phyloP scores from a whole-genome alignment of 345 rosid genomes.

The Bruguiera parviflora region DNA sequence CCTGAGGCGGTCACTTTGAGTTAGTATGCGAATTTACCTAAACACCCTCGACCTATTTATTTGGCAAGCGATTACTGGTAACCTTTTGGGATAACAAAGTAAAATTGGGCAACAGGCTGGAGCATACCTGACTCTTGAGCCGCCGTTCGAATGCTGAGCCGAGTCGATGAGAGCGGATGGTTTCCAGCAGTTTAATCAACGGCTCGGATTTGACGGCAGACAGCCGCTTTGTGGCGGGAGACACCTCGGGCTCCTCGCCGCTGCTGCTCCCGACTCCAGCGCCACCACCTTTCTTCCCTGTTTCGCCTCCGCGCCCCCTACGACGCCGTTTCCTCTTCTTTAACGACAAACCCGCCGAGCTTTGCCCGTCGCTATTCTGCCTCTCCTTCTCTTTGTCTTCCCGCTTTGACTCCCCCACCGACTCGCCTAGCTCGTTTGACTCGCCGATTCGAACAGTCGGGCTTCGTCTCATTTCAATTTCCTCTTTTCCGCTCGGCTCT shows the following conservation, averaged over 20 bases:
- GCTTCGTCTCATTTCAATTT: conserved; percentile 21
- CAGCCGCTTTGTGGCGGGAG: conserved; percentile 43
- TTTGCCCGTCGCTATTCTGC: conserved; percentile 60
- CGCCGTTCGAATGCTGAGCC: conserved; percentile 58
- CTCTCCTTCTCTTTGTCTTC: conserved; percentile 30
- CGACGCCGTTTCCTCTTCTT: conserved; percentile 35
- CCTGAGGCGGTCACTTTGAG: no score
- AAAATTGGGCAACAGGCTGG: neutral
- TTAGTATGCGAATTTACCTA: neutral
- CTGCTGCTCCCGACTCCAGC: conserved; percentile 23
- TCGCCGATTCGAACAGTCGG: conserved; percentile 22
- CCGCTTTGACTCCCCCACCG: conserved; percentile 38
- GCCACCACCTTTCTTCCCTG: neutral
- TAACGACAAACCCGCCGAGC: conserved; percentile 55
- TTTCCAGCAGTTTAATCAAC: conserved; percentile 44
- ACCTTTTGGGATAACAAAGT: neutral
- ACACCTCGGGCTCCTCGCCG: conserved; percentile 42
- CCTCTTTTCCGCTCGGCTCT: conserved; percentile 15
- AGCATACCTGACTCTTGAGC: conserved; percentile 55
- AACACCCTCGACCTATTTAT: neutral
- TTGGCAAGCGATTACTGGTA: neutral
- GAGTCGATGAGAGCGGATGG: conserved; percentile 44
- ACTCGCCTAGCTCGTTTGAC: conserved; percentile 38
- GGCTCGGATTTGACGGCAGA: conserved; percentile 52
- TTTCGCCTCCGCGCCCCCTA: conserved; percentile 7